Percentiles rank a stretch among this genome's conserved stretches.
Conservation (phyloP, 2,329 filamentous ascomycete genomes). For the Zymoseptoria brevis region DNA sequence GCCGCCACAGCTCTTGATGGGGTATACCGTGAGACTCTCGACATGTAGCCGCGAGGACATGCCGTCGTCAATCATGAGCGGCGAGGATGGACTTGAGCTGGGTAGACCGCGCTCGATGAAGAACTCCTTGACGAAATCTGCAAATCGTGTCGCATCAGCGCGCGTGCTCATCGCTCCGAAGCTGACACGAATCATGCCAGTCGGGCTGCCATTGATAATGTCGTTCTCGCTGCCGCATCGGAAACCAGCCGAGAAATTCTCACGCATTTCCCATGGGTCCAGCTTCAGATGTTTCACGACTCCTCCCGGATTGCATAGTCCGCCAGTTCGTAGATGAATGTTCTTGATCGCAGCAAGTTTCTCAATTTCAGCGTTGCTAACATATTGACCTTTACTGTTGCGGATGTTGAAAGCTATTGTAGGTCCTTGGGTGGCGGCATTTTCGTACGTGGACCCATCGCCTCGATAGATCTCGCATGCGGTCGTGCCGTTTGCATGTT, state of each 20-base stretch:
- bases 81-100: slow-evolving; percentile 4
- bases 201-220: slow-evolving; percentile 74
- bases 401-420: slow-evolving; percentile 76
- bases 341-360: slow-evolving; percentile 70
- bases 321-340: slow-evolving; percentile 80
- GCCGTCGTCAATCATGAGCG: slow-evolving; percentile 1
- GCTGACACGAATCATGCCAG: slow-evolving; percentile 77
- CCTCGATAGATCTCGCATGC: slow-evolving; percentile 60
- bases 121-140: slow-evolving; percentile 35
- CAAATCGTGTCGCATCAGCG: slow-evolving; percentile 63
- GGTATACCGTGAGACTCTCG: slow-evolving; percentile 58
- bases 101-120: slow-evolving; percentile 22
- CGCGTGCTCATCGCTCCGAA: slow-evolving; percentile 82
- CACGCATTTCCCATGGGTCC: slow-evolving; percentile 70
- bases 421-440: slow-evolving; percentile 52
- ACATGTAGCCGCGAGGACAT: slow-evolving; percentile 30
- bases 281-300: slow-evolving; percentile 66
- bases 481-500: slow-evolving; percentile 58
- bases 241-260: slow-evolving; percentile 77
- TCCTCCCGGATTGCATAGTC: slow-evolving; percentile 86
- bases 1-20: slow-evolving; percentile 88
- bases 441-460: slow-evolving; percentile 7
- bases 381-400: slow-evolving; percentile 61
- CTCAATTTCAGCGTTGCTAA: slow-evolving; percentile 78
- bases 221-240: slow-evolving; percentile 79